Evolutionary conservation across 2,329 filamentous ascomycete species (phyloP), one percentile per base, ranked within the genome.

Genomic region (Aspergillus pseudotamarii): DNA sequence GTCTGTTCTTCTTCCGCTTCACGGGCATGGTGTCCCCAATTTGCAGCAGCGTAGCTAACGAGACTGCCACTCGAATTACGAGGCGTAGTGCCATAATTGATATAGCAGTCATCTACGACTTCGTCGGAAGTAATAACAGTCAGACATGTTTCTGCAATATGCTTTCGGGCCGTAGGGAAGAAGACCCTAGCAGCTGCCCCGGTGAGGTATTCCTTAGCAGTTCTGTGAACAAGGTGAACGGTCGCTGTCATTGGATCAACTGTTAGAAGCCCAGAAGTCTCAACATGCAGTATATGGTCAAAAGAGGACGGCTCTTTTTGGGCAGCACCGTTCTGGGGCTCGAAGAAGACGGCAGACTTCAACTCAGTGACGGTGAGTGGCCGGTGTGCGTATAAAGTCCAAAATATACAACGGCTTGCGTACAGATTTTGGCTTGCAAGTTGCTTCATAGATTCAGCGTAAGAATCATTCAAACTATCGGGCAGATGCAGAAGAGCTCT

Each of bases 91-190:
- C 46, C 60, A 16, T 61, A 43, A 4, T 64, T 73, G 3, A 59
- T 51, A n/a, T 76, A 76, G 34, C 72, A 76, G 6, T 75, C 72
- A 50, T 76, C 74, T 1, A 76, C 66, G 11, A 75, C 70, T 16
- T 76, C 74, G 55, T 76, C 74, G 0, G 68, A 38, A 2, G 65
- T 69, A 19, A 76, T 75, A 6, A 63, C 58, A 0, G 68, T 67
- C 2, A 76, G 63, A 38, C 74, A 76, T 21, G 61, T 58, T 4
- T 76, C 73, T 0, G 74, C 70, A 11, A 76, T 76, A 1, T 74
- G 58, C 19, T 70, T 72, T 11, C 70, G 63, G 0, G 74, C 73
- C 0, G 59, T 60, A 1, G 74, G 72, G 14, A 76, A 76, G 53
- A 76, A 75, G 0, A 73, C 73, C 3, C 73, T 64, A 6, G 72